Percentiles rank a stretch among this genome's conserved stretches.
phyloP scores from a whole-genome alignment of 306 rosid species.

The Acacia acuminata region DNA sequence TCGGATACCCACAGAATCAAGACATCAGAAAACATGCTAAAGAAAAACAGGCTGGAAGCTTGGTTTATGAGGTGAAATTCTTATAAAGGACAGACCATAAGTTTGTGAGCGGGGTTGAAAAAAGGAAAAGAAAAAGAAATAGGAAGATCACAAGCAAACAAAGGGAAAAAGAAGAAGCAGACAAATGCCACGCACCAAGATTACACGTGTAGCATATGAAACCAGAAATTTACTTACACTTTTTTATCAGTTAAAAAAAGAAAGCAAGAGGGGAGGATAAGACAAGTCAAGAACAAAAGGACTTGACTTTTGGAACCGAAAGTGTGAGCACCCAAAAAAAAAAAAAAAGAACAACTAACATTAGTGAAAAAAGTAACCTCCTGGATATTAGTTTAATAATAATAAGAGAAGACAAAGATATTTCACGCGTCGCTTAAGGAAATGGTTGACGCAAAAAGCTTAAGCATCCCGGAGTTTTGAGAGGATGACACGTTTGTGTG shows the following conservation, averaged over 20 bases:
- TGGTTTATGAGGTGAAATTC: constrained; percentile 15
- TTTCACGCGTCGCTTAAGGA: constrained; percentile 44
- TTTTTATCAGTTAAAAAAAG: constrained; percentile 11
- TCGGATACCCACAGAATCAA: constrained; percentile 9
- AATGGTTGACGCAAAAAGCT: constrained; percentile 21
- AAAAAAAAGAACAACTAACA: neutral
- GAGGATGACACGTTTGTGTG: constrained; percentile 33
- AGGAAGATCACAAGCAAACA: constrained; percentile 13
- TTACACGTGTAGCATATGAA: constrained; percentile 53
- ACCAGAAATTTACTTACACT: constrained; percentile 31
- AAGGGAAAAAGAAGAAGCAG: constrained; percentile 4
- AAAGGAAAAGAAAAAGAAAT: neutral
- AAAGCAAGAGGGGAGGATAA: neutral
- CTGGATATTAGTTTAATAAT: constrained; percentile 31
- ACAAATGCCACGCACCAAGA: constrained; percentile 31
- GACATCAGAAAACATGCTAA: constrained; percentile 26
- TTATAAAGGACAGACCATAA: constrained; percentile 22
- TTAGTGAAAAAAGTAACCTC: constrained; percentile 11
- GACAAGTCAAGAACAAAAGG: constrained; percentile 21
- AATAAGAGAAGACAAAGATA: constrained; percentile 33
- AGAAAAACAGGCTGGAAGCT: constrained; percentile 21
- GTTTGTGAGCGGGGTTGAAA: neutral
- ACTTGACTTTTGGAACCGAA: constrained; percentile 45
- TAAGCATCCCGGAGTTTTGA: neutral
- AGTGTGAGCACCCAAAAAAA: neutral